These are phyloP conservation scores for Colletotrichum spaethianum DNA, from an alignment of 2,329 filamentous ascomycete genomes.

Conservation along the genomic window DNA sequence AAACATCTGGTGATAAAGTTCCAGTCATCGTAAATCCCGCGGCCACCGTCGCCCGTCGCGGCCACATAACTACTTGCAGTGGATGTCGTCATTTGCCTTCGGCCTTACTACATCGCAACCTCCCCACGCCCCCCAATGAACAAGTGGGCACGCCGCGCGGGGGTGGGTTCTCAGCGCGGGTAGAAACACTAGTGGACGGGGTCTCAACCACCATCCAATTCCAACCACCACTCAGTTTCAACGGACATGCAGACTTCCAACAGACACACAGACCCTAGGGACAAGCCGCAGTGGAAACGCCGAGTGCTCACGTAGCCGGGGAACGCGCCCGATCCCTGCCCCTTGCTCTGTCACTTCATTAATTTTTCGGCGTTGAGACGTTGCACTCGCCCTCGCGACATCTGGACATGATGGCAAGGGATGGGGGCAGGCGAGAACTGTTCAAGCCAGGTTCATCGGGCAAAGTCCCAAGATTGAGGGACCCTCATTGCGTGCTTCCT, in stretches of 20 bases:
- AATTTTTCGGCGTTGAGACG: constrained; percentile 6
- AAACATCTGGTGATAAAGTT: not conserved
- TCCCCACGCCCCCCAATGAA: not conserved
- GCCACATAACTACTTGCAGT: not conserved
- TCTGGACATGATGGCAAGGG: not conserved
- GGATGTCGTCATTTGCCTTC: constrained; percentile 39
- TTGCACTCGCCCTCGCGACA: constrained; percentile 9
- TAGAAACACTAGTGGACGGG: not conserved
- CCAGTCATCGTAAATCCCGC: no score
- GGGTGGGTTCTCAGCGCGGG: constrained; percentile 5
- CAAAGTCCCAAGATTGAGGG: not conserved
- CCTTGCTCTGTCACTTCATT: not conserved
- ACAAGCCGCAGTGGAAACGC: constrained; percentile 20
- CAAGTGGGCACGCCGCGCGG: constrained; percentile 24
- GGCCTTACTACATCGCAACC: constrained; percentile 32
- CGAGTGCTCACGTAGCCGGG: not conserved
- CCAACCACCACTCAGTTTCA: not conserved
- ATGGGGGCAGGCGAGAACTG: not conserved
- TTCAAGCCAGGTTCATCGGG: not conserved
- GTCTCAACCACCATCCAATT: not conserved
- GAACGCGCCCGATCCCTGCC: not conserved
- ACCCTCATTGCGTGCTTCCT: constrained; percentile 30
- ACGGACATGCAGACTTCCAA: not conserved
- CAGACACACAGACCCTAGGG: constrained; percentile 6
- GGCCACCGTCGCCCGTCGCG: not conserved